Conservation (phyloP, 2,329 filamentous ascomycete species). For the Trichoderma gracile region DNA sequence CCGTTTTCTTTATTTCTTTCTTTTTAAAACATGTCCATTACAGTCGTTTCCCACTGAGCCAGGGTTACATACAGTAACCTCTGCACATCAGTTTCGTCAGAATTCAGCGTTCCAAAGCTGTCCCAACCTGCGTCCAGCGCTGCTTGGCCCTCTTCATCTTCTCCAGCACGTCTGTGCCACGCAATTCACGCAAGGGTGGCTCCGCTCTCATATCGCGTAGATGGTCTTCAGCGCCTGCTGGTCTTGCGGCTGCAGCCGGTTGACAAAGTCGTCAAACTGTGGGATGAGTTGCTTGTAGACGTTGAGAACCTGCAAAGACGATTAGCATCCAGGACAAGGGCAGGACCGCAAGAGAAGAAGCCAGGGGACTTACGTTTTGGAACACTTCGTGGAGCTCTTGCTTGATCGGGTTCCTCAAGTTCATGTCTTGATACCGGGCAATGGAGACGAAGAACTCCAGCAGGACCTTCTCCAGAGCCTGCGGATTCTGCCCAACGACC, state of each 20-base stretch:
- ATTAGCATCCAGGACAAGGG: neutral
- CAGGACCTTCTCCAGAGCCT: slow-evolving; percentile 86
- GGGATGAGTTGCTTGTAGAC: slow-evolving; percentile 62
- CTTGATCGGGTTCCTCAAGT: slow-evolving; percentile 60
- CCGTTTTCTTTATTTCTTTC: neutral
- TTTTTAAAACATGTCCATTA: slow-evolving; percentile 16
- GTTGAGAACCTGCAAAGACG: slow-evolving; percentile 48
- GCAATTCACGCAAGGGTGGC: neutral
- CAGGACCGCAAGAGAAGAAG: no score
- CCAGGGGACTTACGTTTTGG: slow-evolving; percentile 65
- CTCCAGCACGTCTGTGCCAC: neutral
- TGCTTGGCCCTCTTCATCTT: neutral
- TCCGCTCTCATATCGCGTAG: slow-evolving; percentile 46
- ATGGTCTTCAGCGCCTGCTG: slow-evolving; percentile 50
- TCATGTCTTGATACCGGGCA: slow-evolving; percentile 70
- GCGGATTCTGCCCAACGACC: slow-evolving; percentile 81
- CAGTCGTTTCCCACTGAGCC: slow-evolving; percentile 2
- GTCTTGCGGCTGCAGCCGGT: slow-evolving; percentile 52
- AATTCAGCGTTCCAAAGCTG: neutral
- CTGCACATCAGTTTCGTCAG: neutral
- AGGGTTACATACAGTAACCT: slow-evolving; percentile 3
- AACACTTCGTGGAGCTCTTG: slow-evolving; percentile 71
- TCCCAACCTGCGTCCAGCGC: slow-evolving; percentile 20
- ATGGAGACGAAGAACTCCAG: slow-evolving; percentile 82
- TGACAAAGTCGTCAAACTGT: slow-evolving; percentile 57